Base-by-base conservation (phyloP, 1,284 basidiomycete genomes). In the Ustilago vetiveriae region DNA sequence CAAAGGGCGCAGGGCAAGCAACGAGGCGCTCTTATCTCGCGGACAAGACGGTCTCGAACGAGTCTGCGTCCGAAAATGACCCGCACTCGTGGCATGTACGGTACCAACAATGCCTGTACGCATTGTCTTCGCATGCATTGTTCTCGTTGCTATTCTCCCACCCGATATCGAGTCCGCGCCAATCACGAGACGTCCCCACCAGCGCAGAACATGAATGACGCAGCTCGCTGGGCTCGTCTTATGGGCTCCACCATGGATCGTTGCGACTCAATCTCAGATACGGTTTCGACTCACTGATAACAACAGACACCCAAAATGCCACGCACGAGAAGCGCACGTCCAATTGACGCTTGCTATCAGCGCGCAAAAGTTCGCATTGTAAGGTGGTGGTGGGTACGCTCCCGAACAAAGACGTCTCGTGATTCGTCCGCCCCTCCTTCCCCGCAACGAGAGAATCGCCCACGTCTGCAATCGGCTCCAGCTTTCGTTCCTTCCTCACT, bases 351-450 rank as follows among this genome's bases (percentile, higher is more conserved):
- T n/a, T n/a, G n/a, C n/a, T n/a, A n/a, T n/a, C n/a, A n/a, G n/a
- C n/a, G n/a, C n/a, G n/a, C n/a, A n/a, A n/a, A n/a, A n/a, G n/a
- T n/a, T n/a, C n/a, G n/a, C n/a, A n/a, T n/a, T n/a, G n/a, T n/a
- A n/a, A n/a, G n/a, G n/a, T n/a, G n/a, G n/a, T n/a, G n/a, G n/a
- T n/a, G n/a, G n/a, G n/a, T n/a, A n/a, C n/a, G n/a, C n/a, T n/a
- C n/a, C n/a, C n/a, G n/a, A n/a, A n/a, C n/a, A n/a, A n/a, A n/a
- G n/a, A n/a, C n/a, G n/a, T n/a, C 27, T 2, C 30, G 23, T 21
- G 27, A 30, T 30, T 42, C 27, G n/a, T 27, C 27, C 40, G 21
- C 40, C 40, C 27, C n/a, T 42, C 26, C 27, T 30, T 29, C 40
- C 40, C 39, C 39, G 17, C 39, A 40, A n/a, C 16, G 4, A 40